Evolutionary conservation across 148 eudicot genomes (phyloP).

Genomic region (Fagopyrum esculentum): DNA sequence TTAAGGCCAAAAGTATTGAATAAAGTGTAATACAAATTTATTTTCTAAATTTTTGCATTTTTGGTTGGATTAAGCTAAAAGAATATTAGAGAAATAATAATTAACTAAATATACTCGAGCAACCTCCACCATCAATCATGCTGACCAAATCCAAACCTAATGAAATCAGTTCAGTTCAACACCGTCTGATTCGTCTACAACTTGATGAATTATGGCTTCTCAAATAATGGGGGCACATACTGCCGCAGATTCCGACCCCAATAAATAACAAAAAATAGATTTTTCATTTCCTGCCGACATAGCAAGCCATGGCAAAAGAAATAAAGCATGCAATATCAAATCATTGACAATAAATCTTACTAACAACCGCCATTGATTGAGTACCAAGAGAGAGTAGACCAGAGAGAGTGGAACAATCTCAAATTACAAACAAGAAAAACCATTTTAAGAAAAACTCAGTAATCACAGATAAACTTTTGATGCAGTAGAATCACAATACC

Average conservation of each 20-base stretch:
- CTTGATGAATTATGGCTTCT: neutral
- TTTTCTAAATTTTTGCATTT: neutral
- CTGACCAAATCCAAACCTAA: neutral
- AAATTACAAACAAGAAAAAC: neutral
- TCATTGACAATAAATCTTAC: neutral
- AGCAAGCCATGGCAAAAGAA: neutral
- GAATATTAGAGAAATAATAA: neutral
- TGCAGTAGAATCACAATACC: neutral
- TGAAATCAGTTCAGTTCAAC: conserved; percentile 1
- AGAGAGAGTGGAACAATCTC: neutral
- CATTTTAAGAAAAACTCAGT: neutral
- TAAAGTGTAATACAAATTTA: neutral
- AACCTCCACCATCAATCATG: conserved; percentile 1
- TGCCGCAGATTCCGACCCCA: neutral
- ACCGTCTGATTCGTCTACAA: neutral
- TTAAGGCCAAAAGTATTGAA: neutral
- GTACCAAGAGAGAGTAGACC: neutral
- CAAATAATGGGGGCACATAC: neutral
- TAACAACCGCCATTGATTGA: neutral
- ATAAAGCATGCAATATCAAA: neutral
- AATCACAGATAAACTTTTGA: neutral
- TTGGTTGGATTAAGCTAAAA: neutral
- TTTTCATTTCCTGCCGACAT: conserved; percentile 1
- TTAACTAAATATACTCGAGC: neutral
- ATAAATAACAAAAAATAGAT: neutral